Base-by-base conservation (phyloP, 148 eudicot genomes). In the Silene uniflora region DNA sequence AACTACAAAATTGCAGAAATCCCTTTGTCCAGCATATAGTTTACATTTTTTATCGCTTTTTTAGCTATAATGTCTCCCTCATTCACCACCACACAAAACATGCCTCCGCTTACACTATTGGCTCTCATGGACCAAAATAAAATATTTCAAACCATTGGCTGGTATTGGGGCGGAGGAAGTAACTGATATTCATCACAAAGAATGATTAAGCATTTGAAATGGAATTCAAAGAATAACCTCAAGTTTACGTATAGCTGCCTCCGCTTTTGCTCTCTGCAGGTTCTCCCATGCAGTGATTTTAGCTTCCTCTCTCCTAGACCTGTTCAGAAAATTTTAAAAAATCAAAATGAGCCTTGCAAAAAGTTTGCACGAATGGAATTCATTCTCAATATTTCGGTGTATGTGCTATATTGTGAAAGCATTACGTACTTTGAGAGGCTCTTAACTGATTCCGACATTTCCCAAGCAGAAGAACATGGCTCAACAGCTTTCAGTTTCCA, bases 281-380 rank as follows among this genome's bases (percentile, higher is more conserved):
- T 94, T 94, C 81, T 94, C 98, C 98, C 98, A 94, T 65, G 98
- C 97, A 79, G 79, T 82, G 70, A 94, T 94, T 79, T 87, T 94
- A 71, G 97, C 93, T 83, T 91, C 97, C 63, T 94, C 96, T 77
- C 96, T 89, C 80, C 84, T 86, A 27, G 81, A 65, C 82, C 98
- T 94, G 84, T 61, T 29, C 14, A 25, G 32, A 67, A 47, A 62
- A 9, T 23, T 5, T 13, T 7, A 52, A 64, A 49, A 71, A 71
- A 67, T 42, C 55, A 2, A 58, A 77, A 75, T 72, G 72, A 62
- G 67, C 17, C 14, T 64, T 24, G 27, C 16, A 7, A 60, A 62
- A 42, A 27, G 1, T 47, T 16, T 5, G 10, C 17, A 11, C 23
- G 0, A 68, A 69, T 47, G 25, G 52, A 7, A 67, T 35, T 47